Percentiles rank a stretch among this genome's conserved stretches.
These are phyloP conservation scores for Hygrophoropsis aurantiaca DNA, from an alignment of 768 basidiomycete species.

Conservation along the genomic window DNA sequence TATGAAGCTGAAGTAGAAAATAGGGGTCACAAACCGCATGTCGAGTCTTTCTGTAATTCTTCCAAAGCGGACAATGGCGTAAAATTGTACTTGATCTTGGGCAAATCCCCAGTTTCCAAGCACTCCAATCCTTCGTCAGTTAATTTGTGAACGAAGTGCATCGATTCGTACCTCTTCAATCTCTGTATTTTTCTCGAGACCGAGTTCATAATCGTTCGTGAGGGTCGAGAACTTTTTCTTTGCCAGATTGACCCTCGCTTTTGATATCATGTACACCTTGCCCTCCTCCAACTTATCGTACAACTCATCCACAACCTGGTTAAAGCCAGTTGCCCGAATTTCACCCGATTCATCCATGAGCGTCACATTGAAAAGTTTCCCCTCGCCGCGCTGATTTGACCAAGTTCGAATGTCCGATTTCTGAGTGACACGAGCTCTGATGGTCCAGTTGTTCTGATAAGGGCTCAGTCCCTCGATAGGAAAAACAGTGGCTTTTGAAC, in stretches of 20 bases:
- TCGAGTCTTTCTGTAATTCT: constrained; percentile 71
- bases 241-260: constrained; percentile 89
- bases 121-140: constrained; percentile 52
- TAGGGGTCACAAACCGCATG: constrained; percentile 58
- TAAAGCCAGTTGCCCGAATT: constrained; percentile 92
- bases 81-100: constrained; percentile 85
- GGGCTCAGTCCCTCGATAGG: constrained; percentile 95
- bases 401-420: constrained; percentile 90
- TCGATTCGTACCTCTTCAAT: constrained; percentile 69
- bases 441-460: constrained; percentile 98
- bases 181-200: constrained; percentile 79
- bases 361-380: constrained; percentile 90
- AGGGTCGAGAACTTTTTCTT: constrained; percentile 96
- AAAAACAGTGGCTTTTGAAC: constrained; percentile 43
- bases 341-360: constrained; percentile 94
- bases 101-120: constrained; percentile 71
- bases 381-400: constrained; percentile 88
- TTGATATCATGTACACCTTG: constrained; percentile 90
- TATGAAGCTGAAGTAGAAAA: neutral
- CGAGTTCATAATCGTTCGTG: constrained; percentile 90
- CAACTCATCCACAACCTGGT: constrained; percentile 76
- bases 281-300: constrained; percentile 87
- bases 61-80: constrained; percentile 62
- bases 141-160: neutral
- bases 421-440: constrained; percentile 89